Evolutionary conservation across 192 early-diverging fungal genomes (phyloP).

Genomic region (Backusella tuberculispora): DNA sequence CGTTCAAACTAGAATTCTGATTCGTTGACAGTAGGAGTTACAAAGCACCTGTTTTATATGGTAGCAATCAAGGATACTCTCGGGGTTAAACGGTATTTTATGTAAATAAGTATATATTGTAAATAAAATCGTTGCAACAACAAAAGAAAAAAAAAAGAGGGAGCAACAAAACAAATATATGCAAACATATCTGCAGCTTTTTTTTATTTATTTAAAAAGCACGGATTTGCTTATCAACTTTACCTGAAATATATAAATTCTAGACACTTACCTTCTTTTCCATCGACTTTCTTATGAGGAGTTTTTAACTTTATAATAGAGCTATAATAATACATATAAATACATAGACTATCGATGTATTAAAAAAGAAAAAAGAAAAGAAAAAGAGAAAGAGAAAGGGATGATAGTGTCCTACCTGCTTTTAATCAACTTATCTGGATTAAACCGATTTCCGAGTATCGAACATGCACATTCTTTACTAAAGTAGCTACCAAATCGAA

Average conservation of each 20-base stretch:
- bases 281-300: not conserved
- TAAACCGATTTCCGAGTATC: no score
- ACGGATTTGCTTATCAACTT: not conserved
- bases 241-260: not conserved
- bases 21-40: not conserved
- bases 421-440: no score
- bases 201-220: not conserved
- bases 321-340: no score
- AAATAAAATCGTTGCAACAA: no score
- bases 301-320: not conserved
- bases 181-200: not conserved
- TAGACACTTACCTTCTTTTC: not conserved
- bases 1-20: not conserved
- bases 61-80: not conserved
- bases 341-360: no score
- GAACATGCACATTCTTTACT: no score
- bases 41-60: no score
- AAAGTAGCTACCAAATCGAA: no score
- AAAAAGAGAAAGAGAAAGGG: no score
- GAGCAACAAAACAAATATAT: not conserved
- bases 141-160: not conserved
- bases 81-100: not conserved
- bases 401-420: no score
- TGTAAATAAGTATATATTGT: not conserved
- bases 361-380: no score